Base-by-base conservation (phyloP, 805 yeast species). In the Metschnikowia lochheadii region DNA sequence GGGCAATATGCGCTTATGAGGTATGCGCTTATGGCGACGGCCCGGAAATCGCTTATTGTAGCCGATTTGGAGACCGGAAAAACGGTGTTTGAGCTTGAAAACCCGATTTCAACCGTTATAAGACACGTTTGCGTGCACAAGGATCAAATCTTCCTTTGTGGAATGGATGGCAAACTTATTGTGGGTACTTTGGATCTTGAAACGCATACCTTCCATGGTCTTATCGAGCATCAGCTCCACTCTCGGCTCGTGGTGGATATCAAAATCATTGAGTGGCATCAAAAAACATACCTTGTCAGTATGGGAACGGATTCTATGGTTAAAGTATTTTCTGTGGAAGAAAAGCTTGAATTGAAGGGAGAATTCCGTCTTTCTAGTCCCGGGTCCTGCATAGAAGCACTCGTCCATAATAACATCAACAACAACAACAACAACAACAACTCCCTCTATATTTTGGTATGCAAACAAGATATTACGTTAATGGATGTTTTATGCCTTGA, bases 401-500 rank as follows among this genome's bases (percentile, higher is more conserved):
- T 66, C n/a, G 55, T 48, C 6, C 54, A 55, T 3, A 18, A 18
- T 3, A 18, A 18, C 20, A 18, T 2, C 2, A 18, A 18, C 46
- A 46, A 64, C 20, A 18, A 18, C 20, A 18, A 18, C 20, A 18
- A 18, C 2, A 18, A 18, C 46, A 46, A 64, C 0, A 59, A 57
- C 29, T 35, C 57, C 45, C 73, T 82, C 2, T 54, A 77, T 0
- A 60, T 84, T 2, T 63, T 83, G n/a, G 64, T 84, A 0, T 82
- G 88, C 3, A 76, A 85, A 56, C 60, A 74, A 31, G 89, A 86
- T 31, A 77, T 79, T 36, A 82, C 92, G 0, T 72, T 79, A 50
- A 51, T 87, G 37, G 74, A 79, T 2, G 73, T 80, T n/a, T 72
- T 76, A 47, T 47, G 58, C 26, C 41, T 63, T 0, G 52, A 33